Conservation (phyloP, 257 asterid genomes). For the Linderniella brevidens region DNA sequence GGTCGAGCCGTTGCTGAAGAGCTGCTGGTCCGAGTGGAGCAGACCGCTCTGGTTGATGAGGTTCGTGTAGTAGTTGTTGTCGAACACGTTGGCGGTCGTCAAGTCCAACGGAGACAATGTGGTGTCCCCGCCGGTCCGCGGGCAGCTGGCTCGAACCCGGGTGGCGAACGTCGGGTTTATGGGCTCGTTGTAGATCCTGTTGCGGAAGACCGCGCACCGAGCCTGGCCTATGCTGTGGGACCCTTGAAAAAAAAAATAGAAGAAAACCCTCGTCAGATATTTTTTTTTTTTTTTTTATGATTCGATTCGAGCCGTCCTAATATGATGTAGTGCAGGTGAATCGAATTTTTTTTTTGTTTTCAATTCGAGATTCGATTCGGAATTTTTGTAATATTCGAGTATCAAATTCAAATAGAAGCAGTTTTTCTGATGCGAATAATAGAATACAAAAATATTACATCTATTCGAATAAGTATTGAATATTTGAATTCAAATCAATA, state of each 20-base stretch:
- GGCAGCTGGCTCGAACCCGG: slow-evolving; percentile 29
- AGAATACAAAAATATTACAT: too few relatives aligned
- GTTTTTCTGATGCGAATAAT: too few relatives aligned
- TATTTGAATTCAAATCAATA: too few relatives aligned
- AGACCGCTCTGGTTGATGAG: slow-evolving; percentile 30
- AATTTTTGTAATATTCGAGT: too few relatives aligned
- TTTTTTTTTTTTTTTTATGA: neutral
- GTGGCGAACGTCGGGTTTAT: slow-evolving; percentile 31
- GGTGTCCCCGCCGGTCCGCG: slow-evolving; percentile 23
- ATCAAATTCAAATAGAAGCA: too few relatives aligned
- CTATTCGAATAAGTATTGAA: too few relatives aligned
- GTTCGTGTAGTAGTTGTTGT: slow-evolving; percentile 30
- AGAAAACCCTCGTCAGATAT: too few relatives aligned
- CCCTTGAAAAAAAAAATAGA: slow-evolving; percentile 15
- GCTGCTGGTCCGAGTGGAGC: slow-evolving; percentile 59
- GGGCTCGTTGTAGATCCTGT: slow-evolving; percentile 43
- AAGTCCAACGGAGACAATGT: slow-evolving; percentile 29
- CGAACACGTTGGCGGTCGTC: slow-evolving; percentile 22
- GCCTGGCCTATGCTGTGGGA: slow-evolving; percentile 59
- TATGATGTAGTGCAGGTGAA: too few relatives aligned
- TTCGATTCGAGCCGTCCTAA: neutral
- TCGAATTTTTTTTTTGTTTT: too few relatives aligned
- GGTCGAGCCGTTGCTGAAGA: slow-evolving; percentile 40
- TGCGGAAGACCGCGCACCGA: slow-evolving; percentile 28
- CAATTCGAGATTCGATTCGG: too few relatives aligned